Evolutionary conservation across 805 yeast species (phyloP).

Genomic region (Candida pseudofarinosa): DNA sequence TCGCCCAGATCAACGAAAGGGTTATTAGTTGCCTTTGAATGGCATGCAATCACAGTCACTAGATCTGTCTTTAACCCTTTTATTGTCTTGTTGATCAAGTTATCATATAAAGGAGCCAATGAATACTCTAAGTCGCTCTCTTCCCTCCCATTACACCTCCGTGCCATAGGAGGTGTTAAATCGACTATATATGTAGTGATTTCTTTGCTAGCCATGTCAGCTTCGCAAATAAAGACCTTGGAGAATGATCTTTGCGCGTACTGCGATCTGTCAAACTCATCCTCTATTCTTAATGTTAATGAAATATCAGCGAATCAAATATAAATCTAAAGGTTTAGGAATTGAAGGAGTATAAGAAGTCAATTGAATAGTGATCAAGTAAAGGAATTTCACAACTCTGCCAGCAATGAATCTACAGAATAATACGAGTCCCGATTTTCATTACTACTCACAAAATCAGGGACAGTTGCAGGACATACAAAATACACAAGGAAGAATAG

Average conservation of each 20-base stretch:
- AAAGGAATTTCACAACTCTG: background rate
- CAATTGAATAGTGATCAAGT: background rate
- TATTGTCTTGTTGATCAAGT: conserved; percentile 24
- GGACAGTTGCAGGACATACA: background rate
- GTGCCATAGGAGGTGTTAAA: conserved; percentile 41
- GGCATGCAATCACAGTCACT: conserved; percentile 29
- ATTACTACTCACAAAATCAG: background rate
- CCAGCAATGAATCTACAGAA: background rate
- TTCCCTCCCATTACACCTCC: conserved; percentile 35
- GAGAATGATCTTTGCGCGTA: background rate
- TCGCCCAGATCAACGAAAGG: conserved; percentile 10
- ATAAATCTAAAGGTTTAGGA: background rate
- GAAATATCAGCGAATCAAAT: background rate
- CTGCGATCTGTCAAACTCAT: background rate
- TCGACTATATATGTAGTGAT: conserved; percentile 50
- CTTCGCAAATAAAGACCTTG: background rate
- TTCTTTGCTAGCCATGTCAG: conserved; percentile 33
- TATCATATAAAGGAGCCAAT: conserved; percentile 38
- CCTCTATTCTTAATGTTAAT: background rate
- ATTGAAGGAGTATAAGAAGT: background rate
- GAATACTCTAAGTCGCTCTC: conserved; percentile 38
- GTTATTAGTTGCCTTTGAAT: conserved; percentile 16
- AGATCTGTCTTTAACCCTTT: conserved; percentile 37
- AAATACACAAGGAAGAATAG: background rate
- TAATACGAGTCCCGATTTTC: background rate